Evolutionary conservation across 2,329 filamentous ascomycete genomes (phyloP).

Genomic region (Bipolaris victoriae): DNA sequence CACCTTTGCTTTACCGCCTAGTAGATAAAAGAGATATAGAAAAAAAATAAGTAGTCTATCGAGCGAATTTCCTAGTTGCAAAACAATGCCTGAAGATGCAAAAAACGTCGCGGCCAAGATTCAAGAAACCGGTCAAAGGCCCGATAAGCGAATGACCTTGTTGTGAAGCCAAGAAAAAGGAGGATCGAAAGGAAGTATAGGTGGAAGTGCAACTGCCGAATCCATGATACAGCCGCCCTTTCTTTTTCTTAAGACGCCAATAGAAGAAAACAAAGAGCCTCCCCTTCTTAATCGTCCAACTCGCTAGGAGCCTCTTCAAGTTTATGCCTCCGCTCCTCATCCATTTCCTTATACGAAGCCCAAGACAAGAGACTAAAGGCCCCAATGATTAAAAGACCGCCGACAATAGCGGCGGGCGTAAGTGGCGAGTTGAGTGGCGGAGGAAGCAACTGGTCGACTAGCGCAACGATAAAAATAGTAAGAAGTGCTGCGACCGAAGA

Average conservation of each 20-base stretch:
- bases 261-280: neutral
- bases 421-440: slow-evolving; percentile 71
- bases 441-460: slow-evolving; percentile 87
- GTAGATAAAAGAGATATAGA: neutral
- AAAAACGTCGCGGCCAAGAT: neutral
- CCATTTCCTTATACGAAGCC: slow-evolving; percentile 93
- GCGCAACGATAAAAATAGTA: slow-evolving; percentile 94
- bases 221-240: neutral
- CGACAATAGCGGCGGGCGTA: slow-evolving; percentile 74
- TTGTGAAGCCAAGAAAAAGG: neutral
- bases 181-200: neutral
- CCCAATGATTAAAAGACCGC: slow-evolving; percentile 84
- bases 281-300: slow-evolving; percentile 48
- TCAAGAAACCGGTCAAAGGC: neutral
- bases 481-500: slow-evolving; percentile 90
- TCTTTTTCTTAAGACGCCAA: neutral
- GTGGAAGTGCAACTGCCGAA: neutral
- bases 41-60: neutral
- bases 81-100: neutral
- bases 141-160: too few species aligned
- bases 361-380: slow-evolving; percentile 88
- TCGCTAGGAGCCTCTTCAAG: slow-evolving; percentile 53
- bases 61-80: neutral
- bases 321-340: slow-evolving; percentile 74
- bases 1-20: neutral